Percentiles rank a stretch among this genome's conserved stretches.
phyloP scores from a whole-genome alignment of 164 flowering plant genomes.

The Macadamia integrifolia region DNA sequence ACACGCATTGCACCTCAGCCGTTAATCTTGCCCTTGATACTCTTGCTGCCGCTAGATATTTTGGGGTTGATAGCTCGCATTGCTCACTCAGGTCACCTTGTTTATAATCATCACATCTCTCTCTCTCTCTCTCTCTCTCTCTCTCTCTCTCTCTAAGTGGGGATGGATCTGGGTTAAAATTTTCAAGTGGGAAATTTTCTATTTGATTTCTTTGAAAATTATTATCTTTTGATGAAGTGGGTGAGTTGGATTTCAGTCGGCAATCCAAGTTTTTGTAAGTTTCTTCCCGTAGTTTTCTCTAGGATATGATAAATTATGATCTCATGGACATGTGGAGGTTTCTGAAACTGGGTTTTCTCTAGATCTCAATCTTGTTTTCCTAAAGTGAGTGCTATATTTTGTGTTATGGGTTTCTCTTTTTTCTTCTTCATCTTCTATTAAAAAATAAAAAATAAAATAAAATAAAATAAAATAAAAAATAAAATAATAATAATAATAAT shows the following conservation, averaged over 20 bases:
- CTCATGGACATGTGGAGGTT: background rate
- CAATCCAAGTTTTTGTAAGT: background rate
- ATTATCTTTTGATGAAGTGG: conserved; percentile 12
- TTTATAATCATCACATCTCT: background rate
- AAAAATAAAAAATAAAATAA: background rate
- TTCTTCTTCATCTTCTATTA: background rate
- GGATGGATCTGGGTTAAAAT: conserved; percentile 1
- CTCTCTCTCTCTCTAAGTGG: background rate
- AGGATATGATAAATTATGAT: background rate
- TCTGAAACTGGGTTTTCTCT: background rate
- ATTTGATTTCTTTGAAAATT: background rate
- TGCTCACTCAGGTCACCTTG: conserved; percentile 75
- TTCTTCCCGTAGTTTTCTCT: background rate
- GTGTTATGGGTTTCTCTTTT: background rate
- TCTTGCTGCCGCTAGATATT: conserved; percentile 88
- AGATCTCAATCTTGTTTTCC: no score
- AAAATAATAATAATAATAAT: no score
- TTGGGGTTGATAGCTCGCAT: conserved; percentile 93
- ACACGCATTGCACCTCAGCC: conserved; percentile 97
- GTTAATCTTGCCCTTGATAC: conserved; percentile 97
- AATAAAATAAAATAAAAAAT: no score
- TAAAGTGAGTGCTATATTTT: background rate
- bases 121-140: background rate
- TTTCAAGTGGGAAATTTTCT: conserved; percentile 1
- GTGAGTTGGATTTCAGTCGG: conserved; percentile 5